A percentile compares a stretch with the other conserved stretches of the same genome.
Evolutionary conservation across 208 protist species (phyloP).

Genomic region (Trypanosoma vivax): DNA sequence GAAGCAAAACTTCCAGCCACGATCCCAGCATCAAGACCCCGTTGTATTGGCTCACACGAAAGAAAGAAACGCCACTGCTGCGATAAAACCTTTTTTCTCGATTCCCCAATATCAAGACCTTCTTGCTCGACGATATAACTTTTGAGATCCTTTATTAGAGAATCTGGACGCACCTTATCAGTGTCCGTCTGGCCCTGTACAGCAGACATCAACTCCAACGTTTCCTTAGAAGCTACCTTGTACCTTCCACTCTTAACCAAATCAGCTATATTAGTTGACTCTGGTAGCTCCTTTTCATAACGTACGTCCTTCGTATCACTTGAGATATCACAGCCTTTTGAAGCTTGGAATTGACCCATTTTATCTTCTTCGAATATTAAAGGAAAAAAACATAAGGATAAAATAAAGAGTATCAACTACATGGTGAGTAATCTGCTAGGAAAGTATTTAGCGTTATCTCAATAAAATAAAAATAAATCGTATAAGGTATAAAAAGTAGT

Average conservation of each 20-base stretch:
- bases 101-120: conserved; percentile 65
- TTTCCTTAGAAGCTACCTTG: conserved; percentile 60
- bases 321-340: no score
- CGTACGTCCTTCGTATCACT: no score
- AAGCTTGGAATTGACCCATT: no score
- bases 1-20: conserved; percentile 68
- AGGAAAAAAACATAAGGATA: no score
- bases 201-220: conserved; percentile 72
- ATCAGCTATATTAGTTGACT: conserved; percentile 74
- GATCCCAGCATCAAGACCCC: conserved; percentile 73
- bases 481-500: no score
- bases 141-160: conserved; percentile 62
- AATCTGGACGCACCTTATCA: conserved; percentile 66
- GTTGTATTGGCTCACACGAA: conserved; percentile 78
- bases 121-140: conserved; percentile 85
- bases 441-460: no score
- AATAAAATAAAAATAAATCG: no score
- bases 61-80: conserved; percentile 87
- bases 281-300: conserved; percentile 47
- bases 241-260: conserved; percentile 63
- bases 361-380: no score
- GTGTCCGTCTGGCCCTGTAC: conserved; percentile 48
- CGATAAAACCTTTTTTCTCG: conserved; percentile 37
- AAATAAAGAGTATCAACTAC: no score
- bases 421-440: no score